phyloP scores from a whole-genome alignment of 768 basidiomycete species.

The Tylopilus intermedius region DNA sequence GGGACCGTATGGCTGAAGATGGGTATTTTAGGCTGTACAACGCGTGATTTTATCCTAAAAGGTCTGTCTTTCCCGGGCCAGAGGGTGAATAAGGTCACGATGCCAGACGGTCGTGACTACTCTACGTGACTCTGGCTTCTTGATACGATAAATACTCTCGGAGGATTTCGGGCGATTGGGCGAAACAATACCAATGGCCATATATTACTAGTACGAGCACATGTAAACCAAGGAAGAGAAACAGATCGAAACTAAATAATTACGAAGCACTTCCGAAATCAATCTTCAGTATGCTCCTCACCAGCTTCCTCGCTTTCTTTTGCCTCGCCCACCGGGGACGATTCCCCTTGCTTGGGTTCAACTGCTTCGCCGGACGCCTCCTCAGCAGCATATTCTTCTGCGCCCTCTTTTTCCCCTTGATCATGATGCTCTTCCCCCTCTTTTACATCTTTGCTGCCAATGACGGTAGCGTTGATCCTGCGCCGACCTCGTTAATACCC shows the following conservation, averaged over 20 bases:
- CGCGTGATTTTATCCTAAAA: too few relatives aligned
- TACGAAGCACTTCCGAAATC: constrained; percentile 6
- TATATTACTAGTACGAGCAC: not conserved
- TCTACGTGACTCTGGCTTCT: too few relatives aligned
- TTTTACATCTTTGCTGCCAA: constrained; percentile 59
- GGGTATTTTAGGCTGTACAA: too few relatives aligned
- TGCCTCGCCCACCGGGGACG: constrained; percentile 16
- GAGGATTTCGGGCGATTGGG: not conserved
- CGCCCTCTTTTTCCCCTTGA: constrained; percentile 28
- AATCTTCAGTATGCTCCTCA: constrained; percentile 16
- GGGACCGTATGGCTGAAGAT: too few relatives aligned
- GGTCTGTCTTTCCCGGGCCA: too few relatives aligned
- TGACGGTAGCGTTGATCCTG: constrained; percentile 74
- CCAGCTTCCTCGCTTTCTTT: constrained; percentile 22
- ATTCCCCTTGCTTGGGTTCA: constrained; percentile 24
- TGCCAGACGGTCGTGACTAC: too few relatives aligned
- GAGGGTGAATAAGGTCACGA: too few relatives aligned
- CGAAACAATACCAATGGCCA: not conserved
- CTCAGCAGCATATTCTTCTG: constrained; percentile 23
- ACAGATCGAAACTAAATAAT: constrained; percentile 2
- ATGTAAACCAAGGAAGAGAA: constrained; percentile 5
- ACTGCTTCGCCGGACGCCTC: constrained; percentile 24
- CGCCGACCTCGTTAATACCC: not conserved
- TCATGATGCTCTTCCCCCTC: constrained; percentile 30
- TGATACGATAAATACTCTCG: too few relatives aligned